Base-by-base conservation (phyloP, 78 protist genomes). In the Speleostelium caveatum region DNA sequence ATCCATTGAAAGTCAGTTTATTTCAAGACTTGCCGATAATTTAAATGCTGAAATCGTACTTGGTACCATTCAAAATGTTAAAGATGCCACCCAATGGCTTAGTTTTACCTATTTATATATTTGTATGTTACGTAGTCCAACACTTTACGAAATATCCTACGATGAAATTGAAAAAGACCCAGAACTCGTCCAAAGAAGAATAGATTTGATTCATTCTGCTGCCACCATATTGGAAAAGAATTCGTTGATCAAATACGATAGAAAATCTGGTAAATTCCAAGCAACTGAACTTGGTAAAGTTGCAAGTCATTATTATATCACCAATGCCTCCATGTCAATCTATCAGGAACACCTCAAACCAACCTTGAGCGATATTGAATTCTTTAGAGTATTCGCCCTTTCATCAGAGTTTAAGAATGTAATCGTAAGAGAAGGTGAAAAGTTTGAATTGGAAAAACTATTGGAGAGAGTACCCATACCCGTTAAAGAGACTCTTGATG, bases 31-130 rank as follows among this genome's bases (percentile, higher is more conserved):
- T 30, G 71, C 97, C 2, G 99, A 99, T 79, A 87, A 76, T 30
- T 88, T 99, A 35, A 98, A 99, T 73, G 99, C 99, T 6, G 99
- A 99, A 69, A 87, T 99, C n/a, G 99, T 96, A 0, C 60, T 95
- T 1, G 99, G 99, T 6, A 92, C 97, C 24, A 96, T 99, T 28
- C 66, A 66, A 53, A 90, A 4, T 22, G 87, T 78, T 12, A n/a
- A 30, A 21, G 99, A 98, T n/a, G 99, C 98, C 4, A 94, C 90
- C 39, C 35, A 53, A 19, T 99, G 99, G 99, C 97, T 99, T 8
- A 94, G 96, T 2, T 99, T 98, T 73, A 98, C 99, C 8, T 99
- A 99, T 86, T 94, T 99, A 39, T 97, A 60, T 58, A 95, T 98
- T 26, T 96, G 99, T 56, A 98, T 99, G 99, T 86, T 95, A 30